These are phyloP conservation scores for Debaryomyces psychrophilus DNA, from an alignment of 1,139 yeast genomes.

Conservation along the genomic window DNA sequence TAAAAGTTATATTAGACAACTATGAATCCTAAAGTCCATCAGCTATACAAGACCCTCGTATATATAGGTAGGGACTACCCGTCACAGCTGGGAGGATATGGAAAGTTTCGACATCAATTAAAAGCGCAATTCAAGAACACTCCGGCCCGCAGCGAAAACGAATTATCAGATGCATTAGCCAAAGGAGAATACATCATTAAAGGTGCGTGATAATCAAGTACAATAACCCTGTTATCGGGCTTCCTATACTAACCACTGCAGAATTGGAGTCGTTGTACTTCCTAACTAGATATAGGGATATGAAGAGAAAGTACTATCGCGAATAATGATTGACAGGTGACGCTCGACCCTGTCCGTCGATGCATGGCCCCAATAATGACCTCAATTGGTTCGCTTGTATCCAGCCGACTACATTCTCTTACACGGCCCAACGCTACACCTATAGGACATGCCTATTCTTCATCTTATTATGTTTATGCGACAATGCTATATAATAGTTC, in stretches of 20 bases:
- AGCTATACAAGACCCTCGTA: constrained; percentile 33
- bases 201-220: constrained; percentile 20
- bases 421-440: not conserved
- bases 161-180: constrained; percentile 29
- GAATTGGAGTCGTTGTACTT: constrained; percentile 39
- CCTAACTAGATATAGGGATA: constrained; percentile 34
- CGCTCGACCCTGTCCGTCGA: not conserved
- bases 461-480: not conserved
- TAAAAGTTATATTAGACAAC: not conserved
- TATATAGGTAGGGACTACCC: constrained; percentile 46
- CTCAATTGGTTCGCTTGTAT: not conserved
- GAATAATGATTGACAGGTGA: not conserved
- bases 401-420: not conserved
- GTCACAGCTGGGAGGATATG: constrained; percentile 31
- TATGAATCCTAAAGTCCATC: constrained; percentile 39
- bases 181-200: constrained; percentile 38
- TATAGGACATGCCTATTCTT: not conserved
- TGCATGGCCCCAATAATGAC: not conserved
- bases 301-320: constrained; percentile 34
- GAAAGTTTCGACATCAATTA: constrained; percentile 24
- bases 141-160: constrained; percentile 17
- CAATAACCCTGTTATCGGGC: not conserved
- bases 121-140: constrained; percentile 26
- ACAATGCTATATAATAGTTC: not conserved
- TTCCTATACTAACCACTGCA: constrained; percentile 5